These are phyloP conservation scores for Ophiostoma ulmi DNA, from an alignment of 2,329 filamentous ascomycete species.

Conservation along the genomic window DNA sequence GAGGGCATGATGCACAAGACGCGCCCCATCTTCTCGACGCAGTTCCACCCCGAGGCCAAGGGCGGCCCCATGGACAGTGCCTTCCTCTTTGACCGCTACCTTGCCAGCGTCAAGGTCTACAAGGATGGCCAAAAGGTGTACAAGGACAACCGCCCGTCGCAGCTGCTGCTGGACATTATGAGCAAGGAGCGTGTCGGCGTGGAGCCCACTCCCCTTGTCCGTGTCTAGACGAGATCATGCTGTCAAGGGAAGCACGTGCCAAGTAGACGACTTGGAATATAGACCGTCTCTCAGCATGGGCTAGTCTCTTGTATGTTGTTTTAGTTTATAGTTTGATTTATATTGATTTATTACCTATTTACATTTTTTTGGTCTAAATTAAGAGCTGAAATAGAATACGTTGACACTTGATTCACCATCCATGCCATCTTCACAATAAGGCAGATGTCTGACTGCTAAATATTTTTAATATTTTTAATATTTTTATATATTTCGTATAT, in stretches of 20 bases:
- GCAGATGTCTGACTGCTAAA: too few species aligned
- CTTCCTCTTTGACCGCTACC: conserved; percentile 94
- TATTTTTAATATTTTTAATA: not conserved
- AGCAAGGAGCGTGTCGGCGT: conserved; percentile 94
- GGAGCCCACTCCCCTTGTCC: conserved; percentile 53
- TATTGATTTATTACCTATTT: too few species aligned
- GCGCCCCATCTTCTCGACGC: conserved; percentile 94
- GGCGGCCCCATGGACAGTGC: conserved; percentile 92
- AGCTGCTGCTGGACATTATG: conserved; percentile 83
- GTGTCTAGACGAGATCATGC: not conserved
- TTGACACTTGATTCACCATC: not conserved
- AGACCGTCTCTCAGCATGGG: not conserved
- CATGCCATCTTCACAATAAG: too few species aligned
- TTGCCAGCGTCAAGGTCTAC: conserved; percentile 83
- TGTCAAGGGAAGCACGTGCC: not conserved
- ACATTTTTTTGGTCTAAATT: not conserved
- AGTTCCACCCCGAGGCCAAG: conserved; percentile 98
- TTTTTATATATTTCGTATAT: not conserved
- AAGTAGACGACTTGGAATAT: conserved; percentile 3
- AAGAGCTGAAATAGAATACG: not conserved
- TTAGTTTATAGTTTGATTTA: not conserved
- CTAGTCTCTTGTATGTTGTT: not conserved
- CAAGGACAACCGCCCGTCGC: conserved; percentile 81
- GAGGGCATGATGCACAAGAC: conserved; percentile 96
- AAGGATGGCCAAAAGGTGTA: conserved; percentile 75